These are phyloP conservation scores for Trichoderma sp. DNA, from an alignment of 2,329 filamentous ascomycete species.

Conservation along the genomic window DNA sequence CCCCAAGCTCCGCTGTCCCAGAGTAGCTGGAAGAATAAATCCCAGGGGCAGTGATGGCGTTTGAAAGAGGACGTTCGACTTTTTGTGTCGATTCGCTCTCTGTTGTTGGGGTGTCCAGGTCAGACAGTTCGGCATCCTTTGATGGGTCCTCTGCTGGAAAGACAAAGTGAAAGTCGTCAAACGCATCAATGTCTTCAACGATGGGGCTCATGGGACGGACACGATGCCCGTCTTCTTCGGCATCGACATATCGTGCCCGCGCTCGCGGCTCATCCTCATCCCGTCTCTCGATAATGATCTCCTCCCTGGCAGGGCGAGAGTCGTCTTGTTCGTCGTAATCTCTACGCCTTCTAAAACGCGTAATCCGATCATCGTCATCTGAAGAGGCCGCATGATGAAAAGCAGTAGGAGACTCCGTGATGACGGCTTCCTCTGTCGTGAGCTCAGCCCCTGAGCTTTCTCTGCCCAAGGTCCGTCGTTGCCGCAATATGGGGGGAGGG, in stretches of 20 bases:
- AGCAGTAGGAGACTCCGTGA: neutral
- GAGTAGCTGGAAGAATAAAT: slow-evolving; percentile 40
- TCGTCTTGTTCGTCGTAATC: neutral
- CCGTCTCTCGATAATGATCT: neutral
- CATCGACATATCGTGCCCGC: neutral
- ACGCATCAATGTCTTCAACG: slow-evolving; percentile 30
- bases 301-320: neutral
- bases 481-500: neutral
- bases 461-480: neutral
- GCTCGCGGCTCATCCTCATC: neutral
- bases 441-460: neutral
- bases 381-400: neutral
- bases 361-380: neutral
- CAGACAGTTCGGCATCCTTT: slow-evolving; percentile 31
- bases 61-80: slow-evolving; percentile 19
- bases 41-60: slow-evolving; percentile 25
- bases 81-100: slow-evolving; percentile 26
- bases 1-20: slow-evolving; percentile 38
- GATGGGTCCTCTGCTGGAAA: slow-evolving; percentile 26
- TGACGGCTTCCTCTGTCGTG: neutral
- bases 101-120: slow-evolving; percentile 29
- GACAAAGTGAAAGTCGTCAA: slow-evolving; percentile 32
- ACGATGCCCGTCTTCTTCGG: neutral
- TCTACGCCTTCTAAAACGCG: neutral
- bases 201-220: slow-evolving; percentile 20